Evolutionary conservation across 768 basidiomycete species (phyloP), one percentile per base, ranked within the genome.

Genomic region (Galerina sulciceps): DNA sequence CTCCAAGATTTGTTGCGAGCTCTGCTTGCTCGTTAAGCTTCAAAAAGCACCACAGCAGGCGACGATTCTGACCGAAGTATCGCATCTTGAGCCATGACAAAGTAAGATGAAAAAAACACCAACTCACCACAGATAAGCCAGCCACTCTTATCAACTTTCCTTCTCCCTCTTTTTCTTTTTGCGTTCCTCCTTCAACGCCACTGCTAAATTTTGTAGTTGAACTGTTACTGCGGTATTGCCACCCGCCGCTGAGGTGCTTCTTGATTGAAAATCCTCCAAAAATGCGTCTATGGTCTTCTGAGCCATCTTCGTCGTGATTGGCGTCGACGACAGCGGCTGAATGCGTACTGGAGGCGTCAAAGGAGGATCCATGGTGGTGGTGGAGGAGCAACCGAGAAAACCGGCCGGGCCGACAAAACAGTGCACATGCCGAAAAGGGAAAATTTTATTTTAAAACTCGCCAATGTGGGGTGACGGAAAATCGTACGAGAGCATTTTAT

Each of bases 211-310:
- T 66, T 83, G 79, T 18, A 87, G 74, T 65, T 87, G 86, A 4
- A 85, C 84, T 0, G 79, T 85, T 45, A 85, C 83, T 4, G 85
- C 79, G 0, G 79, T 78, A 59, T 84, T 84, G 3, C 80, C 79
- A 10, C 83, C 80, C 54, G 84, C 81, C 0, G 80, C 72, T 15
- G 79, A 75, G 3, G 77, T 71, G 52, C 77, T 79, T 17, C 82
- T 75, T 3, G 73, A 69, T 62, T 82, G 76, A 59, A 85, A 81
- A 52, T 85, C 79, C 22, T 74, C 71, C 43, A 87, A 60, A 60
- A 86, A 87, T 3, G 59, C 65, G 31, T 80, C 80, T 9, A 87
- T 58, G 9, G 64, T 68, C 26, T 76, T 75, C 55, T 80, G 71
- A 0, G 82, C 71, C 2, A 62, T 71, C 58, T 77, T 85, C 2